phyloP scores from a whole-genome alignment of 495 filamentous ascomycete species.

The Annulohypoxylon moriforme region DNA sequence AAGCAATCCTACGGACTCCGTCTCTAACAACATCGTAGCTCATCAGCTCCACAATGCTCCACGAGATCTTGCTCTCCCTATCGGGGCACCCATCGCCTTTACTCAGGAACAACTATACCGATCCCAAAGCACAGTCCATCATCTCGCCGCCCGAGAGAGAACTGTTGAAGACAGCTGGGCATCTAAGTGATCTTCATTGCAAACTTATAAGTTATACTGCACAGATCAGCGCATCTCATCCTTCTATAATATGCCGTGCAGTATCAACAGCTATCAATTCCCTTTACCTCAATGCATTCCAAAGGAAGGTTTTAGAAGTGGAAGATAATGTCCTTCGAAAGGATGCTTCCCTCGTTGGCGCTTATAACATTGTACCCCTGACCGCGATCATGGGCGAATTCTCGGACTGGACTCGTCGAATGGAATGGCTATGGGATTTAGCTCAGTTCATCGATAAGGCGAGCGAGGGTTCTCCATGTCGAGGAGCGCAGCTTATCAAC shows the following conservation, averaged over 20 bases:
- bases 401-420: constrained; percentile 79
- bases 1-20: not conserved
- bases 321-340: constrained; percentile 79
- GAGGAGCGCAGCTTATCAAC: constrained; percentile 74
- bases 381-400: constrained; percentile 87
- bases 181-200: constrained; percentile 80
- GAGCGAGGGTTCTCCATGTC: constrained; percentile 54
- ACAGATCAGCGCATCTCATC: constrained; percentile 73
- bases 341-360: constrained; percentile 80
- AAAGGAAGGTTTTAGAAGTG: constrained; percentile 83
- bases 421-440: constrained; percentile 89
- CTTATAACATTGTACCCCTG: constrained; percentile 90
- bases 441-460: constrained; percentile 68
- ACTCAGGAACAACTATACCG: constrained; percentile 64
- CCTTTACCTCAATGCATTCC: constrained; percentile 80
- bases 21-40: constrained; percentile 28
- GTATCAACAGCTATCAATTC: constrained; percentile 84
- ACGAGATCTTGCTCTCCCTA: constrained; percentile 95
- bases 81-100: constrained; percentile 92
- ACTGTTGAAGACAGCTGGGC: constrained; percentile 79
- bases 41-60: constrained; percentile 75
- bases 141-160: constrained; percentile 83
- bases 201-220: constrained; percentile 71
- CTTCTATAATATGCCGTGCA: constrained; percentile 84
- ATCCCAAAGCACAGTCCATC: constrained; percentile 51